Conservation (phyloP, 2,329 filamentous ascomycete genomes). For the Paraphoma sp. region DNA sequence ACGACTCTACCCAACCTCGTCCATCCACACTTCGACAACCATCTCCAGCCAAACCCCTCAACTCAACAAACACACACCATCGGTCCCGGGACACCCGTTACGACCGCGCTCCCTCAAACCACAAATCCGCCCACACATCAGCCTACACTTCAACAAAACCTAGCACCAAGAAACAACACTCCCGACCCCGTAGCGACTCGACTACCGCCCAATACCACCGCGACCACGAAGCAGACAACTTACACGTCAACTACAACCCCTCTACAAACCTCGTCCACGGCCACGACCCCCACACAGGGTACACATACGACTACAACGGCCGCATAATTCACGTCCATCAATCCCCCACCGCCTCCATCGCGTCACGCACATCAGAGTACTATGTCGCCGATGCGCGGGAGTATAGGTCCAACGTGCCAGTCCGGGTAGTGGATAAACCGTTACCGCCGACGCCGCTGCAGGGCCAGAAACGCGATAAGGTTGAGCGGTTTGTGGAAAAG, state of each 20-base stretch:
- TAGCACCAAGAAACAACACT: neutral
- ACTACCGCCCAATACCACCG: neutral
- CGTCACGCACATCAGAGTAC: neutral
- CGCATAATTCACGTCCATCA: conserved; percentile 14
- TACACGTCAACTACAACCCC: neutral
- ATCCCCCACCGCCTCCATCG: neutral
- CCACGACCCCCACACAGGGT: conserved; percentile 13
- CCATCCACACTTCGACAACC: too few relatives aligned
- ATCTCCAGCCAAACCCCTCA: too few relatives aligned
- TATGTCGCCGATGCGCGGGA: neutral
- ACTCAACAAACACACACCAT: too few relatives aligned
- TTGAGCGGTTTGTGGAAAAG: conserved; percentile 13
- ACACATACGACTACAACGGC: conserved; percentile 26
- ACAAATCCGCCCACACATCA: neutral
- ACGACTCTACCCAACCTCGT: too few relatives aligned
- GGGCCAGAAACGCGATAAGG: conserved; percentile 5
- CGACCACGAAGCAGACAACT: neutral
- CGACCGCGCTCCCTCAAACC: neutral
- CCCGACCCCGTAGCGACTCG: neutral
- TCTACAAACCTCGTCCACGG: conserved; percentile 6
- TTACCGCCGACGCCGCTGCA: neutral
- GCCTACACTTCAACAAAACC: neutral
- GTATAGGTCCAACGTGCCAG: neutral
- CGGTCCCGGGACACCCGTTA: neutral
- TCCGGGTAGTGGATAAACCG: neutral